Conservation (phyloP, 2,329 filamentous ascomycete genomes). For the Monosporascus sp. region DNA sequence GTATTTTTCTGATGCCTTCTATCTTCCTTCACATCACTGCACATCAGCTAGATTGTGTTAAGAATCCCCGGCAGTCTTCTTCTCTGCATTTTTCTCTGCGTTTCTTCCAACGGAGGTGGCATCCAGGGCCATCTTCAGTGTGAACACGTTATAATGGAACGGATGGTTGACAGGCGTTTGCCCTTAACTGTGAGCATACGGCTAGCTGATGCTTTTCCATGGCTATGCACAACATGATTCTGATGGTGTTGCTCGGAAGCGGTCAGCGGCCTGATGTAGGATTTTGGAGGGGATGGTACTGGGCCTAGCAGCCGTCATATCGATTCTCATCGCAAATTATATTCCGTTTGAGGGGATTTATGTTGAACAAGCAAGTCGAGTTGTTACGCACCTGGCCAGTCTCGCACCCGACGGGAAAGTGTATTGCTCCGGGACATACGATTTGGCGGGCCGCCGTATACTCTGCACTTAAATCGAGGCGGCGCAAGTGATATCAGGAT, state of each 20-base stretch:
- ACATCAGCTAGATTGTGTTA: conserved; percentile 13
- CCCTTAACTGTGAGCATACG: not conserved
- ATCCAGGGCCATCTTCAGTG: not conserved
- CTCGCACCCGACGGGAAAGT: not conserved
- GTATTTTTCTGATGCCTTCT: conserved; percentile 64
- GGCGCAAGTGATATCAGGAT: not conserved
- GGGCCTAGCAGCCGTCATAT: not conserved
- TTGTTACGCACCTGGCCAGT: not conserved
- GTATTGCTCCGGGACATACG: not conserved
- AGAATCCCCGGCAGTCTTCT: conserved; percentile 1
- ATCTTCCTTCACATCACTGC: conserved; percentile 30
- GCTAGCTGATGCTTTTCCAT: not conserved
- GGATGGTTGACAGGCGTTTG: not conserved
- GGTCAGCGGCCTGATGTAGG: not conserved
- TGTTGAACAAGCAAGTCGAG: not conserved
- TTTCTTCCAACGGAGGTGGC: not conserved
- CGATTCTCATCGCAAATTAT: not conserved
- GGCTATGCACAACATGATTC: not conserved
- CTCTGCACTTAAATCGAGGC: not conserved
- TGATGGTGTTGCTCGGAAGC: not conserved
- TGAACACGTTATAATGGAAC: not conserved
- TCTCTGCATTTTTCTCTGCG: not conserved
- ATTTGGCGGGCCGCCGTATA: too few relatives aligned
- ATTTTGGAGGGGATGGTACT: not conserved
- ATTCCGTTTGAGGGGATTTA: not conserved